These are phyloP conservation scores for Volutella citrinella DNA, from an alignment of 2,329 filamentous ascomycete genomes.

Conservation along the genomic window DNA sequence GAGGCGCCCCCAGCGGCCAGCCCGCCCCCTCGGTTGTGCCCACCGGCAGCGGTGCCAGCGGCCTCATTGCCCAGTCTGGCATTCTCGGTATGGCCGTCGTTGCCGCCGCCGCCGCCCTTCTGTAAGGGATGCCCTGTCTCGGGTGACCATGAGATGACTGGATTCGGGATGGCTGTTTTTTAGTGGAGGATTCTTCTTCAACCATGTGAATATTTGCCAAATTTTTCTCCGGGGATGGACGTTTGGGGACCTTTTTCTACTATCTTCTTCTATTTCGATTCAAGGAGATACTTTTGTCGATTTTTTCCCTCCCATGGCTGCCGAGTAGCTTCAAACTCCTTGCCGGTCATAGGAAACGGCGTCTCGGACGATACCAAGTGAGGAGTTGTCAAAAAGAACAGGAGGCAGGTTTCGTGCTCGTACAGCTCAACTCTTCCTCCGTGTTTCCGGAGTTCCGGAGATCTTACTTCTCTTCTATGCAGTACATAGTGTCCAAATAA, in stretches of 20 bases:
- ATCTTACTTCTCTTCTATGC: too few species aligned
- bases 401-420: slow-evolving; percentile 13
- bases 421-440: too few species aligned
- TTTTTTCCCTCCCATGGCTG: slow-evolving; percentile 16
- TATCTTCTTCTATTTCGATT: too few species aligned
- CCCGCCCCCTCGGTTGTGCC: slow-evolving; percentile 11
- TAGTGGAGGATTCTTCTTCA: too few species aligned
- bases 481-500: too few species aligned
- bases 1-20: slow-evolving; percentile 13
- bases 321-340: slow-evolving; percentile 20
- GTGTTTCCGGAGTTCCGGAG: too few species aligned
- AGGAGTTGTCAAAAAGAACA: slow-evolving; percentile 26
- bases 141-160: not conserved
- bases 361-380: slow-evolving; percentile 19
- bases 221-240: slow-evolving; percentile 28
- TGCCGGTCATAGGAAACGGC: slow-evolving; percentile 23
- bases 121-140: slow-evolving; percentile 26
- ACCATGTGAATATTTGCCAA: slow-evolving; percentile 24
- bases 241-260: slow-evolving; percentile 31
- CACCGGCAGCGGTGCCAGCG: slow-evolving; percentile 30
- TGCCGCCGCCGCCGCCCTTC: slow-evolving; percentile 38
- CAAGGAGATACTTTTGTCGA: slow-evolving; percentile 13
- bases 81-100: slow-evolving; percentile 38
- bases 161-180: slow-evolving; percentile 3
- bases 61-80: slow-evolving; percentile 37